Conservation (phyloP, 73 alveolate species). For the Chromera velia region DNA sequence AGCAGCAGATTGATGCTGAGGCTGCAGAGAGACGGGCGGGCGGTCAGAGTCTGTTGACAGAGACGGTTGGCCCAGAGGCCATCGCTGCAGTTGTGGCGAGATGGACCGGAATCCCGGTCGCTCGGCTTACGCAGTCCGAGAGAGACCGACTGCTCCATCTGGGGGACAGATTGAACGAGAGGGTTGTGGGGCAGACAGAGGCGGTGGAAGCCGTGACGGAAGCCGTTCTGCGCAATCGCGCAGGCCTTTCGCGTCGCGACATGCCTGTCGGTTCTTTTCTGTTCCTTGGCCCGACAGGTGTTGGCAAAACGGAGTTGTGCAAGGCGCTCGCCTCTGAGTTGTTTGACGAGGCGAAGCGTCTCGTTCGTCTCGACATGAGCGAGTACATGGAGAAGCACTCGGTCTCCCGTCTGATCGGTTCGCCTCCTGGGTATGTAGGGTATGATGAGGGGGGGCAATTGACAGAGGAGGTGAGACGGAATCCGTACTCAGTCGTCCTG, state of each 20-base stretch:
- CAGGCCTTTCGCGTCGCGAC: slow-evolving; percentile 14
- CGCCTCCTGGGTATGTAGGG: slow-evolving; percentile 49
- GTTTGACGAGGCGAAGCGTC: slow-evolving; percentile 20
- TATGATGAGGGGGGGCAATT: slow-evolving; percentile 44
- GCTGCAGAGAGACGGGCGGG: slow-evolving; percentile 1
- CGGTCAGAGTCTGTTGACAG: slow-evolving; percentile 9
- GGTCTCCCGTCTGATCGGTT: slow-evolving; percentile 35
- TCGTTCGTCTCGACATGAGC: slow-evolving; percentile 25
- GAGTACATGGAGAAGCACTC: slow-evolving; percentile 50
- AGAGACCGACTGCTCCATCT: slow-evolving; percentile 14
- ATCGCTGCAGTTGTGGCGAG: slow-evolving; percentile 35
- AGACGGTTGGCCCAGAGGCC: slow-evolving; percentile 22
- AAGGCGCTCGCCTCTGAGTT: slow-evolving; percentile 28
- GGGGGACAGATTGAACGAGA: slow-evolving; percentile 11
- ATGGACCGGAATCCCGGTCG: slow-evolving; percentile 43
- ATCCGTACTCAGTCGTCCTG: slow-evolving; percentile 43
- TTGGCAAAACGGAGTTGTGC: slow-evolving; percentile 40
- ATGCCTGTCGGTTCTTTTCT: slow-evolving; percentile 37
- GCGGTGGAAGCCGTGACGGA: slow-evolving; percentile 27
- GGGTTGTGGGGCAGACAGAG: slow-evolving; percentile 36
- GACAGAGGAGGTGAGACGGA: slow-evolving; percentile 40
- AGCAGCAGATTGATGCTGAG: background rate
- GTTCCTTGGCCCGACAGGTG: slow-evolving; percentile 38
- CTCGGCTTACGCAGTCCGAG: slow-evolving; percentile 31
- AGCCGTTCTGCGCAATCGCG: slow-evolving; percentile 34